These are phyloP conservation scores for Penicillium paxilli DNA, from an alignment of 495 filamentous ascomycete species.

Conservation along the genomic window DNA sequence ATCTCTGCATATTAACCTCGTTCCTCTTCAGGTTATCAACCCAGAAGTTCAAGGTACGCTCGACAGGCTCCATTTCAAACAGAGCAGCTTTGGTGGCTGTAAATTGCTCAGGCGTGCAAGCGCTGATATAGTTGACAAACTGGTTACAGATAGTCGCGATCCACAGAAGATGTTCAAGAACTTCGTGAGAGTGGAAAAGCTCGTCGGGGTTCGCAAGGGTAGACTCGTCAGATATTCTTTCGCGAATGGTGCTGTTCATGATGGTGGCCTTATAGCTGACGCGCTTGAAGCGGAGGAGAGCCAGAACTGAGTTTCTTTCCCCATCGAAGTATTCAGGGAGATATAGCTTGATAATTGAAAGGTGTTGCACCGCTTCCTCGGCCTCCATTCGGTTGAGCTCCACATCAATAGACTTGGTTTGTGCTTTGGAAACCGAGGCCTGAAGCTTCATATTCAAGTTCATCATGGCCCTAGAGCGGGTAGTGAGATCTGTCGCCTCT, in stretches of 20 bases:
- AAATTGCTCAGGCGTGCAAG: conserved; percentile 77
- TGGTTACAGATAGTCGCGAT: conserved; percentile 78
- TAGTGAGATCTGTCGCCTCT: conserved; percentile 83
- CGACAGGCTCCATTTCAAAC: conserved; percentile 91
- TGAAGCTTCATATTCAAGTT: conserved; percentile 94
- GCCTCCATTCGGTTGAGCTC: conserved; percentile 86
- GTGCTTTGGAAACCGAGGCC: conserved; percentile 81
- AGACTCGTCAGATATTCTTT: conserved; percentile 60
- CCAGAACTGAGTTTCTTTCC: conserved; percentile 79
- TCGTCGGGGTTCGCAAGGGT: conserved; percentile 67
- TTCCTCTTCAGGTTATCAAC: conserved; percentile 80
- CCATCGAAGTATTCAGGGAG: conserved; percentile 81
- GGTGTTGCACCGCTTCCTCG: conserved; percentile 83
- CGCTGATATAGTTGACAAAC: conserved; percentile 74
- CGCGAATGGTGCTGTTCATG: conserved; percentile 76
- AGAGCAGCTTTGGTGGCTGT: conserved; percentile 69
- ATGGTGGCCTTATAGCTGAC: conserved; percentile 86
- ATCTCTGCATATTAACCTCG: conserved; percentile 82
- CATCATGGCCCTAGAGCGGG: conserved; percentile 87
- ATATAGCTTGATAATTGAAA: conserved; percentile 84
- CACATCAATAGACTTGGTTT: conserved; percentile 89
- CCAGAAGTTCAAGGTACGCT: conserved; percentile 85
- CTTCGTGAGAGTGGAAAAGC: conserved; percentile 72
- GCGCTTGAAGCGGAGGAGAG: conserved; percentile 82
- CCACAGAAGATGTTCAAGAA: conserved; percentile 84